A percentile compares a stretch with the other conserved stretches of the same genome.
These are phyloP conservation scores for Phytopythium aichiense DNA, from an alignment of 352 stramenopile species.

Conservation along the genomic window DNA sequence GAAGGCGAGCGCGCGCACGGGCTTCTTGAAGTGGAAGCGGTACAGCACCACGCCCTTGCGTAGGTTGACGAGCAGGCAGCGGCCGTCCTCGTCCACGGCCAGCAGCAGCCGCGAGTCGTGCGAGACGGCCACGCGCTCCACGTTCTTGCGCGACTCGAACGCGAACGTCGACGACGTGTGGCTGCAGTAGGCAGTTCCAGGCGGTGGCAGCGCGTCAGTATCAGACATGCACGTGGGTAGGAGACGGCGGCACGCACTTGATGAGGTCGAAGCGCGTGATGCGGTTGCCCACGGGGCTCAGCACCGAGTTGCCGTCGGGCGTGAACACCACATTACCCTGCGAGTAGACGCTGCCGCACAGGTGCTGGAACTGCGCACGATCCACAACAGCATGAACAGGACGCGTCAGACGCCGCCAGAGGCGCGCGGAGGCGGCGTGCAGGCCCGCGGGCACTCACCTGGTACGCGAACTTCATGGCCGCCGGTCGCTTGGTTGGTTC, in stretches of 20 bases:
- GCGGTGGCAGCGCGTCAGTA: not conserved
- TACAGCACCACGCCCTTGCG: conserved; percentile 88
- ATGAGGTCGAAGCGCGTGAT: conserved; percentile 94
- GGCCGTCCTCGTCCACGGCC: conserved; percentile 88
- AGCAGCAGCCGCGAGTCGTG: conserved; percentile 87
- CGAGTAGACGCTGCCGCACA: conserved; percentile 93
- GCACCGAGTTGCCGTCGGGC: conserved; percentile 89
- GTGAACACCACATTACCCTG: conserved; percentile 93
- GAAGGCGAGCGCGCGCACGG: conserved; percentile 82
- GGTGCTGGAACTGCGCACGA: conserved; percentile 78
- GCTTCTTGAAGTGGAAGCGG: conserved; percentile 94
- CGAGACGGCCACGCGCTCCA: conserved; percentile 83
- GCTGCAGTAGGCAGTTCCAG: conserved; percentile 19
- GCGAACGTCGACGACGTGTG: conserved; percentile 87
- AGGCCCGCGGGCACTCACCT: conserved; percentile 23
- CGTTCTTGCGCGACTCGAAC: conserved; percentile 91
- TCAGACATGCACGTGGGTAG: too few species aligned
- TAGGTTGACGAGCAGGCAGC: conserved; percentile 89
- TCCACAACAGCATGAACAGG: not conserved
- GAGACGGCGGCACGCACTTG: conserved; percentile 51
- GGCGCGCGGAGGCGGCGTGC: not conserved
- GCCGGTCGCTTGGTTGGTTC: conserved; percentile 2
- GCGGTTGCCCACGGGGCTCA: conserved; percentile 92
- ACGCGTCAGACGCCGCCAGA: not conserved
- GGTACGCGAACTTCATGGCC: conserved; percentile 88